Evolutionary conservation across 2,329 filamentous ascomycete genomes (phyloP).

Genomic region (Amauroascus verrucosus): DNA sequence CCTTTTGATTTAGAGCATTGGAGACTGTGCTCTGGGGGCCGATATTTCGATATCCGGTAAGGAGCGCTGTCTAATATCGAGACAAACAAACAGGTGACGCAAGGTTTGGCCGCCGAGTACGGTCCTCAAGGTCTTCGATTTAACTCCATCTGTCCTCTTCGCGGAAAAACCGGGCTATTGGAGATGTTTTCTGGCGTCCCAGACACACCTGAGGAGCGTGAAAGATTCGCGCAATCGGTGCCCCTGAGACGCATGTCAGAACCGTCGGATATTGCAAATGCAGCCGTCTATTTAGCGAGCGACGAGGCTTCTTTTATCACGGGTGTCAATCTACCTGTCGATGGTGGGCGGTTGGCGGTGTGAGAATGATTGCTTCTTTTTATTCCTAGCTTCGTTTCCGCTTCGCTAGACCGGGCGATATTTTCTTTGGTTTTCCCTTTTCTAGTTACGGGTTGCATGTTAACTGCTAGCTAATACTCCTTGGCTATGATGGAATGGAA

Average conservation of each 20-base stretch:
- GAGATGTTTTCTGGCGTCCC: constrained; percentile 13
- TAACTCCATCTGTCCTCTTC: constrained; percentile 18
- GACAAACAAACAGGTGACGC: constrained; percentile 9
- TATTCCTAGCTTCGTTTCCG: background rate
- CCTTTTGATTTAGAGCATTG: background rate
- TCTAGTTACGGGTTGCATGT: background rate
- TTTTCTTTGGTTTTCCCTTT: background rate
- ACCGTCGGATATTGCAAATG: constrained; percentile 56
- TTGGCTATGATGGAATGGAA: too few relatives aligned
- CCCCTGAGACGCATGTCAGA: constrained; percentile 28
- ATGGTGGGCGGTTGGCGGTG: constrained; percentile 39
- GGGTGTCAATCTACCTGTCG: constrained; percentile 56
- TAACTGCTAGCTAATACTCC: too few relatives aligned
- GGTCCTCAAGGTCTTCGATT: constrained; percentile 15
- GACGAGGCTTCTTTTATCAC: constrained; percentile 63
- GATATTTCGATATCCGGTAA: background rate
- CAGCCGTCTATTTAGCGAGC: constrained; percentile 58
- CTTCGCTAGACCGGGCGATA: background rate
- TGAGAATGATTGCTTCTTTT: background rate
- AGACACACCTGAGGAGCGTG: constrained; percentile 11
- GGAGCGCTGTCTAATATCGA: background rate
- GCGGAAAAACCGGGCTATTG: constrained; percentile 15
- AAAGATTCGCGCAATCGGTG: constrained; percentile 4
- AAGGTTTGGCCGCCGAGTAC: constrained; percentile 15
- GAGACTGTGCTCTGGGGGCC: background rate